Percentiles rank a stretch among this genome's conserved stretches.
Conservation (phyloP, 768 basidiomycete genomes). For the Suillus luteus region DNA sequence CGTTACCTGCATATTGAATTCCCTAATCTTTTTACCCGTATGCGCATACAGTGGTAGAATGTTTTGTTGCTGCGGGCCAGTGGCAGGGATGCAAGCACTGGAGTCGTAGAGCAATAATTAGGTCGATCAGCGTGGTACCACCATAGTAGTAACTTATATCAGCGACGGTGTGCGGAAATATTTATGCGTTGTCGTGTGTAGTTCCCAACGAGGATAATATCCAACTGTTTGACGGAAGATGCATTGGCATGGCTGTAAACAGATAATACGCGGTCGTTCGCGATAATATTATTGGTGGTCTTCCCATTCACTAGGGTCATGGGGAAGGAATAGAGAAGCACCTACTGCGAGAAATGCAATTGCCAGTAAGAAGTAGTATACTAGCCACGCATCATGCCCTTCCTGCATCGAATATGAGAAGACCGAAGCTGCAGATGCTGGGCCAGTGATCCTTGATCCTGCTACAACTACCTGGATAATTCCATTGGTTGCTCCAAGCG, state of each 20-base stretch:
- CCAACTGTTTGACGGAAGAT: no score
- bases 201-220: no score
- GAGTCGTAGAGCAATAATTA: no score
- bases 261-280: neutral
- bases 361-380: neutral
- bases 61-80: no score
- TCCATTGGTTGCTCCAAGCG: conserved; percentile 1
- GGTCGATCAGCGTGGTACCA: no score
- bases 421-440: neutral
- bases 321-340: neutral
- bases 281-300: neutral
- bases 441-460: neutral
- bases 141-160: no score
- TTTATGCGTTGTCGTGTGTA: no score
- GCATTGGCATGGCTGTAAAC: neutral
- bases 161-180: no score
- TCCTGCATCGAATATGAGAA: conserved; percentile 1
- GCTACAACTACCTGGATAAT: neutral
- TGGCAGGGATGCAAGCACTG: no score
- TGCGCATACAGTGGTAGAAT: no score
- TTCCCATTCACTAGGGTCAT: neutral
- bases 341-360: conserved; percentile 4
- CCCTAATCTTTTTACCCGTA: no score
- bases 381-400: neutral
- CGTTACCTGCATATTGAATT: no score